A percentile compares a stretch with the other conserved stretches of the same genome.
These are phyloP conservation scores for Penicillium sp. DNA, from an alignment of 2,329 filamentous ascomycete genomes.

Conservation along the genomic window DNA sequence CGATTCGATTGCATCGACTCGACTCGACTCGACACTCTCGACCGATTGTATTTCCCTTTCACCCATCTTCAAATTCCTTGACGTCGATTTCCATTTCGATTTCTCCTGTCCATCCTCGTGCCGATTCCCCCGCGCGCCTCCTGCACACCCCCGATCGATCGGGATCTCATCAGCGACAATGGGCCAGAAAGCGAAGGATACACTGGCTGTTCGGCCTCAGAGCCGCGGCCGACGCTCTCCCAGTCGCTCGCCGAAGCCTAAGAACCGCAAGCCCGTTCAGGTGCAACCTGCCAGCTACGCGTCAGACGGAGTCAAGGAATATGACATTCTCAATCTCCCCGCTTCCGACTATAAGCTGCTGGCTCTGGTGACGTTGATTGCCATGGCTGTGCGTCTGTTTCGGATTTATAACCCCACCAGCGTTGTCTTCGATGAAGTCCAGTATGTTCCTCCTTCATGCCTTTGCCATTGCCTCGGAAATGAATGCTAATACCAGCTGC, in stretches of 20 bases:
- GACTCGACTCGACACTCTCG: conserved; percentile 4
- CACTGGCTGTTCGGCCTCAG: conserved; percentile 42
- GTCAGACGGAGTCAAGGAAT: conserved; percentile 69
- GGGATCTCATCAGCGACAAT: conserved; percentile 22
- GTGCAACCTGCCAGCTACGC: conserved; percentile 45
- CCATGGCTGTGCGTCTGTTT: conserved; percentile 82
- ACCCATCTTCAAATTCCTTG: conserved; percentile 2
- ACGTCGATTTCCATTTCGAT: conserved; percentile 6
- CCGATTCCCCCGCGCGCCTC: conserved; percentile 12
- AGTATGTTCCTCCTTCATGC: conserved; percentile 65
- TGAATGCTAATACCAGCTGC: conserved; percentile 4
- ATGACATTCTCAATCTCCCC: conserved; percentile 89
- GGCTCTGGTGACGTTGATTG: conserved; percentile 72
- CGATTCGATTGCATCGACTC: too few species aligned
- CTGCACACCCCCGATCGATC: conserved; percentile 9
- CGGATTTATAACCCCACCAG: conserved; percentile 95
- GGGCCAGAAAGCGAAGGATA: conserved; percentile 38
- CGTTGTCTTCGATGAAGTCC: conserved; percentile 98
- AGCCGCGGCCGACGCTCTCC: conserved; percentile 40
- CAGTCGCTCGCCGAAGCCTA: conserved; percentile 45
- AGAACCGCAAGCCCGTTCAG: conserved; percentile 36
- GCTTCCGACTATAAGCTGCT: conserved; percentile 81
- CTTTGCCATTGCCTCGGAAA: not conserved
- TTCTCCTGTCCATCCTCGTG: conserved; percentile 9
- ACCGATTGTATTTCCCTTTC: conserved; percentile 3